phyloP scores from a whole-genome alignment of 176 grass and related monocot genomes.

The Oryza punctata region DNA sequence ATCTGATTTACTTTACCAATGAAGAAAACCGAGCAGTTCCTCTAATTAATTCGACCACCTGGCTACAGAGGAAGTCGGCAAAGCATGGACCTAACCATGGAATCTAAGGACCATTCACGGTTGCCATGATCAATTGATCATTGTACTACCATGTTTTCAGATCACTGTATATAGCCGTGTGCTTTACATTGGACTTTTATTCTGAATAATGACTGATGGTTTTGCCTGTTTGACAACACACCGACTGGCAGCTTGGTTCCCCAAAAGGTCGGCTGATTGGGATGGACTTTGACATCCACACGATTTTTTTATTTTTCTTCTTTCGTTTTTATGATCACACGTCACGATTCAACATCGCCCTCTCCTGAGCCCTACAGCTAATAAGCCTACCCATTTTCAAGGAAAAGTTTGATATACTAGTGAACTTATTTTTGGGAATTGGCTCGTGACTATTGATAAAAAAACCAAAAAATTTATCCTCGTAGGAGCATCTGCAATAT shows the following conservation, averaged over 20 bases:
- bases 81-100: too few relatives aligned
- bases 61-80: too few relatives aligned
- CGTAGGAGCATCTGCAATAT: too few relatives aligned
- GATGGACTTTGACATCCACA: constrained; percentile 7
- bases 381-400: neutral
- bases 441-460: too few relatives aligned
- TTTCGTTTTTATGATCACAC: neutral
- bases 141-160: constrained; percentile 14
- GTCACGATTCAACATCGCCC: neutral
- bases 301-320: neutral
- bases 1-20: too few relatives aligned
- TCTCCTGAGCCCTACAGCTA: neutral
- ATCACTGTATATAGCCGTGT: neutral
- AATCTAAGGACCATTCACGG: neutral
- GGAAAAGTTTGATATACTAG: neutral
- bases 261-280: neutral
- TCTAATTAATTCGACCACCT: too few relatives aligned
- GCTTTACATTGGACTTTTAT: neutral
- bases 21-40: too few relatives aligned
- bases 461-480: too few relatives aligned
- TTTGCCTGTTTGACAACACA: constrained; percentile 8
- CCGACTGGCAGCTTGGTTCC: neutral
- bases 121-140: constrained; percentile 13
- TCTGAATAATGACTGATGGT: neutral
- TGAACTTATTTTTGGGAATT: neutral